Evolutionary conservation across 768 basidiomycete genomes (phyloP), one percentile per base, ranked within the genome.

Genomic region (Lactarius tabidus): DNA sequence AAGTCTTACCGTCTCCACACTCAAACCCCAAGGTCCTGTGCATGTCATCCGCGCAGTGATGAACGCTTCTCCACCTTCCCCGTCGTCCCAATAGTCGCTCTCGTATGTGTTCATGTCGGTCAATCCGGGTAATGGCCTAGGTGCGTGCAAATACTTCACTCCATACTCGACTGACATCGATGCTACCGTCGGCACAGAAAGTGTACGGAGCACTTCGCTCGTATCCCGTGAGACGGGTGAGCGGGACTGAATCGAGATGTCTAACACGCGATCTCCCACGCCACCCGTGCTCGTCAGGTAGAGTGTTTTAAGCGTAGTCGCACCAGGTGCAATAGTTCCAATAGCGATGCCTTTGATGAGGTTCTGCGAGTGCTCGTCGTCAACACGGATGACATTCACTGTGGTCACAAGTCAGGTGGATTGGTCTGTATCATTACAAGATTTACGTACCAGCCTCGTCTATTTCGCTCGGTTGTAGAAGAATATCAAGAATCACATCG

Each of bases 401-500:
- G 67, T 59, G 3, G 33, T 43, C 35, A 48, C 23, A 23, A 26
- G 7, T 67, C 29, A n/a, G 38, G 51, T 20, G 41, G 18, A 26
- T 7, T 26, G 17, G 38, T 23, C 6, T 33, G 33, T 17, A 63
- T 48, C 29, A 26, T 51, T 51, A 41, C n/a, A 36, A 31, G 18
- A 59, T 18, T 35, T 33, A 45, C 52, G 45, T 59, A 91, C 92
- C 80, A 26, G 88, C 83, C 64, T 85, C 82, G 67, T 92, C 91
- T 57, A 86, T 79, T 69, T 91, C 90, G 2, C 84, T 82, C 1
- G 94, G 94, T 60, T 93, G 92, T 38, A 98, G 75, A 63, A 96
- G 78, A 6, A 91, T 82, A 62, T 94, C 90, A 12, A 93, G 77
- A 6, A 81, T 76, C 15, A 92, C 76, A 18, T 90, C 85, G 14